Evolutionary conservation across 139 green algal species (phyloP).

Genomic region (Chlorella ohadii): DNA sequence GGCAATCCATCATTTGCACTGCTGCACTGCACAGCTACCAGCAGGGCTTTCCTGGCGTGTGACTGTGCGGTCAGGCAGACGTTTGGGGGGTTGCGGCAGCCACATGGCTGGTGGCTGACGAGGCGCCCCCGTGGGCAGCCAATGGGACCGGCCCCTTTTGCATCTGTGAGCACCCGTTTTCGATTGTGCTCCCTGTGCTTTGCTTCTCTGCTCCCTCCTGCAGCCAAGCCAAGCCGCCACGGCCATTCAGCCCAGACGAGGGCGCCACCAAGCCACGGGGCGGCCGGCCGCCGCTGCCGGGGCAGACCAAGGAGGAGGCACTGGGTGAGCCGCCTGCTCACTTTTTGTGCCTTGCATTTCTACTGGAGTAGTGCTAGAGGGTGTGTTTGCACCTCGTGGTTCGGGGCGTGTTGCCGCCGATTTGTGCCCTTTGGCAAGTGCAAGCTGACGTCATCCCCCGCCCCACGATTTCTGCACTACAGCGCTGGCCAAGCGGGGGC

Average conservation of each 20-base stretch:
- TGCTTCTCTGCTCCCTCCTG: neutral
- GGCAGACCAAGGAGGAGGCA: neutral
- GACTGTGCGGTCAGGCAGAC: neutral
- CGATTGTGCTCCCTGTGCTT: neutral
- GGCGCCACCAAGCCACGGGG: neutral
- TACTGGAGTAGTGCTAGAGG: no score
- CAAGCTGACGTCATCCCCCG: no score
- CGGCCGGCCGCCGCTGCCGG: constrained; percentile 16
- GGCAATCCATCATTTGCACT: neutral
- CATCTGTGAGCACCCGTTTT: neutral
- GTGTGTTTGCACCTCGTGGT: no score
- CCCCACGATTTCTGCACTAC: neutral
- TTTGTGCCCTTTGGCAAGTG: no score
- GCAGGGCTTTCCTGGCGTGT: no score
- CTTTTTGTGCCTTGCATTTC: no score
- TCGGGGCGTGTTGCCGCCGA: no score
- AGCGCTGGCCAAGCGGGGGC: neutral
- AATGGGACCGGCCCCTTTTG: no score
- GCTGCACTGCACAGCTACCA: neutral
- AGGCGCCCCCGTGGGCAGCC: neutral
- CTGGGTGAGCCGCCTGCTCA: neutral
- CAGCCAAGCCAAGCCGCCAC: constrained; percentile 10
- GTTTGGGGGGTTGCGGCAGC: neutral
- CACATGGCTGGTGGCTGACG: neutral
- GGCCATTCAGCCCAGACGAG: constrained; percentile 17